Base-by-base conservation (phyloP, 2,329 filamentous ascomycete species). In the Cytospora leucostoma region DNA sequence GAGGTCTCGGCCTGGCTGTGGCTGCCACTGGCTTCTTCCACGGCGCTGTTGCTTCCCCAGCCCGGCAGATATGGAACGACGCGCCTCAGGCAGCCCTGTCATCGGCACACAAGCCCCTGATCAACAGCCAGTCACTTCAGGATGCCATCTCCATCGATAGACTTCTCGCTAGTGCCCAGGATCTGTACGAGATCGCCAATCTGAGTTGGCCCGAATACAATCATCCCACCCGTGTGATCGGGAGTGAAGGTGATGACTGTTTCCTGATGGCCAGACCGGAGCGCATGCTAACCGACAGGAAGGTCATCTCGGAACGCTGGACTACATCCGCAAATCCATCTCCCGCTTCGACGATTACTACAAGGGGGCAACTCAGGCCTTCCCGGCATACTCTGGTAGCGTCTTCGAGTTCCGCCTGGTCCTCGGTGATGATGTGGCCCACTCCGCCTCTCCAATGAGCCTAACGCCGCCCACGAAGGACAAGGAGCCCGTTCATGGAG, bases 201-300 rank as follows among this genome's bases (percentile, higher is more conserved):
- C 77, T 81, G 59, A 81, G 82, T 12, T 76, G 83, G 65, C 77
- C 81, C 1, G 85, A 90, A 66, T 89, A 86, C 70, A 83, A 84
- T 65, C 88, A 88, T 69, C 88, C 88, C 1, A 91, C 88, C 1
- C 82, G 88, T 59, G 88, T 91, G 27, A 90, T 91, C 67, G 88
- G 88, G 35, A 89, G 86, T 66, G 71, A 82, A 71, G 86, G 86
- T 87, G 74, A 62, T 68, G 63, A 40, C 33, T 55, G 38, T 34
- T 12, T 47, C 53, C 53, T 64, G 35, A 49, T 65, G 13, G 61
- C 21, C 17, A 17, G 2, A 17, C n/a, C 5, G 33, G 3, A 7
- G 0, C 10, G 5, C 7, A 2, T 13, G 19, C 58, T 56, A 50
- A 56, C 50, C 21, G 7, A 2, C 35, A 64, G 56, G 61, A 66